A percentile compares a stretch with the other conserved stretches of the same genome.
These are phyloP conservation scores for Clarireedia homoeocarpa DNA, from an alignment of 2,329 filamentous ascomycete genomes.

Conservation along the genomic window DNA sequence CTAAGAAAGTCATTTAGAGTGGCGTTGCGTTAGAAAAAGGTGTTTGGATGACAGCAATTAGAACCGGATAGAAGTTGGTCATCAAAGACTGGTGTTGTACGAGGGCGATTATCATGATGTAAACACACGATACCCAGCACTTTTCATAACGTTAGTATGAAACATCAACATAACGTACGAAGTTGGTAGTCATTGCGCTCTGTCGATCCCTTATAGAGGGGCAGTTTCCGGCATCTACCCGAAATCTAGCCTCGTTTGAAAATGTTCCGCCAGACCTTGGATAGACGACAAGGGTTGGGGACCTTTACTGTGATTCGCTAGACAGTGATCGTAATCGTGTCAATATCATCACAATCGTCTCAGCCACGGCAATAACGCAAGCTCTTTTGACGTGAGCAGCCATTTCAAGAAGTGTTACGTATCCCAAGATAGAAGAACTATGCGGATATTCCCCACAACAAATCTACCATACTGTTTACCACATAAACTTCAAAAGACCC, in stretches of 20 bases:
- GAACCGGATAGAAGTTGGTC: not conserved
- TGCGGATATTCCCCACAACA: not conserved
- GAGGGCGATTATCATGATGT: not conserved
- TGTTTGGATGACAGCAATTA: not conserved
- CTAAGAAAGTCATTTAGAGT: conserved; percentile 20
- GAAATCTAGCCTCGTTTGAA: not conserved
- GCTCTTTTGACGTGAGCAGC: not conserved
- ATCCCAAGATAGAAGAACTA: not conserved
- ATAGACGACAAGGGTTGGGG: not conserved
- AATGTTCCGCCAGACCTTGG: conserved; percentile 3
- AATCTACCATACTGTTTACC: not conserved
- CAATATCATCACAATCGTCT: conserved; percentile 3
- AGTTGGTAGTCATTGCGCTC: not conserved
- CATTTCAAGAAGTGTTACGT: not conserved
- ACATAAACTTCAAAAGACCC: not conserved
- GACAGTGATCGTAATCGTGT: conserved; percentile 3
- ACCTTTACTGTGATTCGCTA: not conserved
- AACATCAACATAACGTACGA: not conserved
- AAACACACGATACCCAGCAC: conserved; percentile 5
- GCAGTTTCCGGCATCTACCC: no score
- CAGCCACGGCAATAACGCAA: conserved; percentile 6
- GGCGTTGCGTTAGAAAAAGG: not conserved
- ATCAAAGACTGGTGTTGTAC: not conserved
- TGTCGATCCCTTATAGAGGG: not conserved
- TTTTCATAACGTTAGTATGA: not conserved